A percentile compares a stretch with the other conserved stretches of the same genome.
phyloP scores from a whole-genome alignment of 1,284 basidiomycete genomes.

The Puccinia novopanici region DNA sequence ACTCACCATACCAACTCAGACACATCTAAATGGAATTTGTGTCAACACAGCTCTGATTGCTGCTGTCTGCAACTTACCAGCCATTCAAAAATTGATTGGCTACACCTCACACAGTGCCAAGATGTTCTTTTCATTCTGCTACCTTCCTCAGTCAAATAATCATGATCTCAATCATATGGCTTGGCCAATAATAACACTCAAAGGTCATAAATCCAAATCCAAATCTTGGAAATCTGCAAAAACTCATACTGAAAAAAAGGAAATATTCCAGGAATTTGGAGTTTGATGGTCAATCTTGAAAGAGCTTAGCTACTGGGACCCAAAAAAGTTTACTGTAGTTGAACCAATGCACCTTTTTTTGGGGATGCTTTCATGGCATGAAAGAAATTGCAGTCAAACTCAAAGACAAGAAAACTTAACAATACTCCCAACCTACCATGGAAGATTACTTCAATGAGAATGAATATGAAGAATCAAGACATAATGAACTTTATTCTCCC shows the following conservation, averaged over 20 bases:
- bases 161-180: constrained; percentile 4
- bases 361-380: constrained; percentile 32
- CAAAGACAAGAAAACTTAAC: background rate
- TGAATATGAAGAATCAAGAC: constrained; percentile 29
- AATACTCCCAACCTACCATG: background rate
- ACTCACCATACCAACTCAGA: constrained; percentile 18
- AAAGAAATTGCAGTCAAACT: constrained; percentile 17
- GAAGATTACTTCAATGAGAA: constrained; percentile 40
- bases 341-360: constrained; percentile 42
- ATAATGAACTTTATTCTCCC: constrained; percentile 1
- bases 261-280: background rate
- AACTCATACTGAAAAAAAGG: constrained; percentile 21
- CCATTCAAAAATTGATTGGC: constrained; percentile 39
- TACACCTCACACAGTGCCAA: constrained; percentile 42
- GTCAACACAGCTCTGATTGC: constrained; percentile 34
- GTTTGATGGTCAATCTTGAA: constrained; percentile 41
- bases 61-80: constrained; percentile 37
- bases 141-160: constrained; percentile 23
- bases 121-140: constrained; percentile 41
- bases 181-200: background rate
- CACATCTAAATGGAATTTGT: background rate
- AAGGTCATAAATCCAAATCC: constrained; percentile 34
- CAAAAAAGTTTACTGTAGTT: constrained; percentile 41
- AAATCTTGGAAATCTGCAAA: constrained; percentile 28
- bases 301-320: constrained; percentile 36